Evolutionary conservation across 2,329 filamentous ascomycete species (phyloP), one percentile per base, ranked within the genome.

Genomic region (Exophiala calicioides): DNA sequence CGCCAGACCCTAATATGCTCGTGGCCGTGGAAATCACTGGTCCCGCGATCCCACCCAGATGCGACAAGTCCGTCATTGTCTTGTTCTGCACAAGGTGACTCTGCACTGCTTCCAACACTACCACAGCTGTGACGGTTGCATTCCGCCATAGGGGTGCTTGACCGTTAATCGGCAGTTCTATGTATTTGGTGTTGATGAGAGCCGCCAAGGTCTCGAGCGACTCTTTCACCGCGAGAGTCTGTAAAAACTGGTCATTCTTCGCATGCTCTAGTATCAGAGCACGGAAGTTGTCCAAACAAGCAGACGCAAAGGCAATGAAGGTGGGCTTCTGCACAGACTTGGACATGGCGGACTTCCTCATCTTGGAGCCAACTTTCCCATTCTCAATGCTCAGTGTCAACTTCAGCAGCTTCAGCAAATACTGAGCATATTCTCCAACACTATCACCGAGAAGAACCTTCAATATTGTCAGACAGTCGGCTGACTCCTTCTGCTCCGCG

Each of bases 131-230:
- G 3, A 78, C 81, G 0, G 88, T 94, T 2, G 90, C 88, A 42
- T 85, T 82, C 52, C 81, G 82, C 93, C 93, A 98, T 0, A 90
- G 77, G 40, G 82, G 78, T 0, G 78, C 73, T 10, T 81, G 80
- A 61, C 85, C 90, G 12, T 87, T 88, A 47, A 82, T 78, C 10
- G 83, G 80, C 4, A 79, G 73, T 68, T 90, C 95, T 34, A 75
- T 73, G 63, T 97, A 97, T 62, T 96, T 97, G 18, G 89, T 77
- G 2, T 74, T 66, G 40, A 97, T 84, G 0, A 90, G 82, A 35
- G 74, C 79, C 12, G 78, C 77, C 2, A 97, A 73, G 18, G 86
- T 83, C 3, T 76, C 72, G 4, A 97, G 66, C 0, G 82, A 81
- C 5, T 77, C 73, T 1, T 79, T 16, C 21, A 56, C 33, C 5